Base-by-base conservation (phyloP, 345 rosid species). In the Passiflora organensis region DNA sequence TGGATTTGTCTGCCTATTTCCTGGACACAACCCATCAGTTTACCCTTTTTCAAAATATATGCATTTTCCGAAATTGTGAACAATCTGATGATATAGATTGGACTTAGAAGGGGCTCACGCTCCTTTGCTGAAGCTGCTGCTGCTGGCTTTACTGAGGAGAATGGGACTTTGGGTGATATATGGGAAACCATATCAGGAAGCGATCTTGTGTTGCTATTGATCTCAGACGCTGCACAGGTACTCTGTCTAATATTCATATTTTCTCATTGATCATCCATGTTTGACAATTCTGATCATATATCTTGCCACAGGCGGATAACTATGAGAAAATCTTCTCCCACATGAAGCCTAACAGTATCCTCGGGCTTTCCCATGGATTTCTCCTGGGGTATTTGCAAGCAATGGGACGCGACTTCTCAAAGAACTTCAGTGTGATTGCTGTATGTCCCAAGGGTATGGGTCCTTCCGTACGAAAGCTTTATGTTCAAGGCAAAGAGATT, bases 381-480 rank as follows among this genome's bases (percentile, higher is more conserved):
- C 86, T 90, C 55, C 75, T 90, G 32, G 95, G 97, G 43, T 95
- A 86, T 78, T 74, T 89, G 66, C 89, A 86, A 66, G 79, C 95
- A 0, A 17, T 45, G 41, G 93, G 90, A 43, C 80, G 77, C 5
- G 93, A 89, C 65, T 89, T 89, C 70, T 93, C 97, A 1, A 84
- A 86, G 61, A 80, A 86, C 75, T 71, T 89, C 52, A 79, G 95
- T 10, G 97, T 89, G 24, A 76, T 89, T 43, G 97, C 97, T 37
- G 97, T 89, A 5, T 89, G 93, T 39, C 95, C 97, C 48, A 89
- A 89, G 70, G 95, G 95, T 44, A 89, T 89, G 97, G 97, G 97
- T 50, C 97, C 95, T 45, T 89, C 97, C 46, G 95, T 89, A 24
- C 79, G 97, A 69, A 89, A 95, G 53, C 95, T 89, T 45, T 89